A percentile compares a stretch with the other conserved stretches of the same genome.
Evolutionary conservation across 2,329 filamentous ascomycete species (phyloP).

Genomic region (Penicillium sp.): DNA sequence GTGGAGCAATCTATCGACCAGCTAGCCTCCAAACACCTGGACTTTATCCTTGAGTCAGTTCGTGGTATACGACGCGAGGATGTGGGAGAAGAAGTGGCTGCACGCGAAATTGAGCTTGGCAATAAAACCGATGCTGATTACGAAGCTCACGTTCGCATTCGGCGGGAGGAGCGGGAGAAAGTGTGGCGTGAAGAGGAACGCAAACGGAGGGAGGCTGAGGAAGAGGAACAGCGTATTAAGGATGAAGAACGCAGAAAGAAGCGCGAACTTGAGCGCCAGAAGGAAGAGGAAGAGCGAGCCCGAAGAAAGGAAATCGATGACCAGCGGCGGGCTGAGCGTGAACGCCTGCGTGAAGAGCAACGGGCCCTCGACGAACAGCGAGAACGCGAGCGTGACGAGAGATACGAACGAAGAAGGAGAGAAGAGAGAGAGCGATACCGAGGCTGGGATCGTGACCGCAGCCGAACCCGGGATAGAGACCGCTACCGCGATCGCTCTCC

Average conservation of each 20-base stretch:
- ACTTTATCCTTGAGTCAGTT: conserved; percentile 52
- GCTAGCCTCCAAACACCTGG: conserved; percentile 53
- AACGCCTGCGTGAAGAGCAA: conserved; percentile 52
- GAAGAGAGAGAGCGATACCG: conserved; percentile 47
- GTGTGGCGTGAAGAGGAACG: conserved; percentile 49
- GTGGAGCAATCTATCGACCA: conserved; percentile 54
- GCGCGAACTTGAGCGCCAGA: conserved; percentile 43
- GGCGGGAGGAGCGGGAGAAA: conserved; percentile 51
- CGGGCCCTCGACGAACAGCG: conserved; percentile 52
- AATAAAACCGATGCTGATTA: conserved; percentile 61
- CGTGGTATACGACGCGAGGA: conserved; percentile 56
- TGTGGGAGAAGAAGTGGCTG: conserved; percentile 55
- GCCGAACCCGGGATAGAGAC: conserved; percentile 35
- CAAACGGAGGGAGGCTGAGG: conserved; percentile 51
- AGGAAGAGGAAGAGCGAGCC: conserved; percentile 46
- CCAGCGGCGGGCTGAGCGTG: conserved; percentile 48
- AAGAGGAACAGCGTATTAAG: conserved; percentile 40
- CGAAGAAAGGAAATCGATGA: conserved; percentile 51
- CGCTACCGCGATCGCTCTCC: conserved; percentile 33
- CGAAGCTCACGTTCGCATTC: conserved; percentile 50
- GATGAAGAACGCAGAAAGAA: conserved; percentile 44
- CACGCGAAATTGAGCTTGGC: conserved; percentile 53
- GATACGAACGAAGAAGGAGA: conserved; percentile 43
- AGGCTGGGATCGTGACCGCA: conserved; percentile 39
- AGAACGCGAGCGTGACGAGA: conserved; percentile 49